Conservation (phyloP, 192 early-diverging fungal genomes). For the Entomortierella parvispora region DNA sequence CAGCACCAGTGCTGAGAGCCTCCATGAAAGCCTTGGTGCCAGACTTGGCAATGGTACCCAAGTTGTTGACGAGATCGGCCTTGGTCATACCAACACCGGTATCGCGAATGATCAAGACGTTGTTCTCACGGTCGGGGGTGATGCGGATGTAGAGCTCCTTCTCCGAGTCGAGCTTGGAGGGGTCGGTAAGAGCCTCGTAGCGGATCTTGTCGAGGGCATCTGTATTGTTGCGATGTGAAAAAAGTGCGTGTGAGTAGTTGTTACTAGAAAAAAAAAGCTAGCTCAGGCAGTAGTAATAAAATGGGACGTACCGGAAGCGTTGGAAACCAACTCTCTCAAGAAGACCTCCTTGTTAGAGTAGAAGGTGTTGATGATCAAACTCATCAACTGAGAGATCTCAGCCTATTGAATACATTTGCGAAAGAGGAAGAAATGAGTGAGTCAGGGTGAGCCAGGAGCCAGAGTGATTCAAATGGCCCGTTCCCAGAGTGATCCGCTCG, state of each 20-base stretch:
- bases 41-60: slow-evolving; percentile 99
- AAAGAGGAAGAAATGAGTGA: not conserved
- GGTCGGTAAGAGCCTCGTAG: slow-evolving; percentile 95
- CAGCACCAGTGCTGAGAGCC: slow-evolving; percentile 92
- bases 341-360: slow-evolving; percentile 99
- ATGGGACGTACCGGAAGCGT: slow-evolving; percentile 60
- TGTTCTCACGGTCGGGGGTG: slow-evolving; percentile 86
- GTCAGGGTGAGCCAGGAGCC: not conserved
- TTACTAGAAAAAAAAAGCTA: slow-evolving; percentile 3
- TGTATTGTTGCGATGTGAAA: not conserved
- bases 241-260: not conserved
- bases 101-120: slow-evolving; percentile 90
- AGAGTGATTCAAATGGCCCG: no score
- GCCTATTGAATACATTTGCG: slow-evolving; percentile 64
- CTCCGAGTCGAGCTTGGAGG: slow-evolving; percentile 91
- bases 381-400: slow-evolving; percentile 99
- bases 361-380: slow-evolving; percentile 99
- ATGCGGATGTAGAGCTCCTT: slow-evolving; percentile 97
- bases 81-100: slow-evolving; percentile 95
- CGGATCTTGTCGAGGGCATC: slow-evolving; percentile 99
- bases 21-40: slow-evolving; percentile 99
- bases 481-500: not conserved
- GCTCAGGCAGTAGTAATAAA: no score
- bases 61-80: slow-evolving; percentile 95
- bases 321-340: slow-evolving; percentile 98